Evolutionary conservation across 768 basidiomycete species (phyloP).

Genomic region (Sarcomyxa edulis): DNA sequence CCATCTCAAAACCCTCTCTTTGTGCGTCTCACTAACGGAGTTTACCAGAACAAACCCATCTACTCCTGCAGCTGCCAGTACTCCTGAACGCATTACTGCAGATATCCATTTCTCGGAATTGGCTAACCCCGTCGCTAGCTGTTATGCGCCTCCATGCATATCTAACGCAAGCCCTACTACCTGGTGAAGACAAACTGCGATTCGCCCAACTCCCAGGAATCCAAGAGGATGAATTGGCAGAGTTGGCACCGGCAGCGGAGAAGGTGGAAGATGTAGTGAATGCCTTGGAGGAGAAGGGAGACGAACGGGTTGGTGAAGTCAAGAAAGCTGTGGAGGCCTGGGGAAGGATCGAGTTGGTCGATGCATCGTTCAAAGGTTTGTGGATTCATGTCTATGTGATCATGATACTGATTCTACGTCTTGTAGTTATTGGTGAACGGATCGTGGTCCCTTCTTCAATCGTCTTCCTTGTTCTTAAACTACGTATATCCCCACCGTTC

Average conservation of each 20-base stretch:
- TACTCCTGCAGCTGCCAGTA: slow-evolving; percentile 68
- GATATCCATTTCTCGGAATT: slow-evolving; percentile 81
- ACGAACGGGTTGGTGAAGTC: slow-evolving; percentile 45
- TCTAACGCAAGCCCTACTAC: slow-evolving; percentile 78
- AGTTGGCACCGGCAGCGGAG: slow-evolving; percentile 26
- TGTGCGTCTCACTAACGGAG: not conserved
- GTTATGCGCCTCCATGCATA: slow-evolving; percentile 81
- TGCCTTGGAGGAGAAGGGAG: slow-evolving; percentile 46
- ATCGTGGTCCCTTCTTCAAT: slow-evolving; percentile 84
- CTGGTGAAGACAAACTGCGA: slow-evolving; percentile 38
- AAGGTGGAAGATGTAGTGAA: slow-evolving; percentile 42
- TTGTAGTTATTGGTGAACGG: slow-evolving; percentile 83
- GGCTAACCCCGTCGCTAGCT: slow-evolving; percentile 75
- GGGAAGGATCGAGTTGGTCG: slow-evolving; percentile 74
- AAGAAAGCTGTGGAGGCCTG: slow-evolving; percentile 63
- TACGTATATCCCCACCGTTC: slow-evolving; percentile 60
- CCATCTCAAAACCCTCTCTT: slow-evolving; percentile 19
- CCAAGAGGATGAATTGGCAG: slow-evolving; percentile 41
- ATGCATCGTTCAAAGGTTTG: slow-evolving; percentile 82
- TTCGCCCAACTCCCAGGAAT: slow-evolving; percentile 82
- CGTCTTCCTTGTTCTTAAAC: slow-evolving; percentile 80
- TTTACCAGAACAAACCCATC: slow-evolving; percentile 57
- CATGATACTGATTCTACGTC: not conserved
- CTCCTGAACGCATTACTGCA: slow-evolving; percentile 78
- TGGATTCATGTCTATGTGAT: not conserved